Evolutionary conservation across 495 filamentous ascomycete genomes (phyloP).

Genomic region (Pseudevernia furfuracea): DNA sequence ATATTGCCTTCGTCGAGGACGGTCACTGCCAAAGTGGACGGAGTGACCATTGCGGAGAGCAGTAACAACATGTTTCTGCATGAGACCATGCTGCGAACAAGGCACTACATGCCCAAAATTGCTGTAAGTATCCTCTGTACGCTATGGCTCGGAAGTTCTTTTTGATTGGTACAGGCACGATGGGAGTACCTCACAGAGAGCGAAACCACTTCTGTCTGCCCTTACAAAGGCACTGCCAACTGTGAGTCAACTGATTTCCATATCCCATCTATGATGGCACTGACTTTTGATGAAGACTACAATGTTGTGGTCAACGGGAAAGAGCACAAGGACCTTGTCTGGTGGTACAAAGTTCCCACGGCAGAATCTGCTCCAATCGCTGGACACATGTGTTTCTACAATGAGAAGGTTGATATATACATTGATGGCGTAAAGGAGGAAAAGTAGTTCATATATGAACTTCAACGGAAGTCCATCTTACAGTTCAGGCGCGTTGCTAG

Average conservation of each 20-base stretch:
- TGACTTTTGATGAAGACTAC: constrained; percentile 23
- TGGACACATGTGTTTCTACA: no score
- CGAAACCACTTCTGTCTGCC: constrained; percentile 19
- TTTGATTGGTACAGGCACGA: constrained; percentile 14
- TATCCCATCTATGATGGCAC: neutral
- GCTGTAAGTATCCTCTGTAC: constrained; percentile 18
- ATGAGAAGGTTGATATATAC: no score
- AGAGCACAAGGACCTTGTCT: constrained; percentile 41
- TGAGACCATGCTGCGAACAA: constrained; percentile 22
- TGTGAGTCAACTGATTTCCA: constrained; percentile 9
- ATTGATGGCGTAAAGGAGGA: no score
- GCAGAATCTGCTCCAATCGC: no score
- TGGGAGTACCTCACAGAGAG: constrained; percentile 21
- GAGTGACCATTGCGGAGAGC: constrained; percentile 38
- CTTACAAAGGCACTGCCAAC: constrained; percentile 24
- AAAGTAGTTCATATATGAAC: no score
- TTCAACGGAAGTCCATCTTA: no score
- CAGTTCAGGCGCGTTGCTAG: no score
- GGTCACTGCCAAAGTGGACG: constrained; percentile 43
- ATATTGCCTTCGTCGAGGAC: constrained; percentile 42
- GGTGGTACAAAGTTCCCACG: constrained; percentile 40
- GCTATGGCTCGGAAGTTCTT: no score
- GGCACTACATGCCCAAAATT: constrained; percentile 26
- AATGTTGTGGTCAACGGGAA: constrained; percentile 34
- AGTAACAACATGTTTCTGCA: constrained; percentile 25